Evolutionary conservation across 2,329 filamentous ascomycete species (phyloP), one percentile per base, ranked within the genome.

Genomic region (Fusarium nematophilum): DNA sequence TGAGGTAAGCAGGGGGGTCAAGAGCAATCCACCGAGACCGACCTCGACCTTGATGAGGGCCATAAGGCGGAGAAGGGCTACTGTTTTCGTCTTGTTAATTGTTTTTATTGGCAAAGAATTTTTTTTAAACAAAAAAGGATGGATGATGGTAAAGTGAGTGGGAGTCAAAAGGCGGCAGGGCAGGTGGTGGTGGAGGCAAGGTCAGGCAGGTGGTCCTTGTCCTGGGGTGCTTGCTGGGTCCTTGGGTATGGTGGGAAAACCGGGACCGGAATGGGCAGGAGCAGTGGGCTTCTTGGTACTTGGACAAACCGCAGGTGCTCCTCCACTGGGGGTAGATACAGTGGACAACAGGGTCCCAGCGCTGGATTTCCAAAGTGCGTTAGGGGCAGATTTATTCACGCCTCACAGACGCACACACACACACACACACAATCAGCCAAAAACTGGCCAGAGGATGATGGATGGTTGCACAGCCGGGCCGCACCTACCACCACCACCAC

Each of bases 261-360:
- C 57, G 59, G 65, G 65, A 63, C 67, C 60, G 66, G 60, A 61
- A 60, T 56, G 56, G 46, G 43, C 46, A 38, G 43, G 36, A 48
- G 51, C 40, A 50, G 29, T 33, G 38, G 30, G 26, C 39, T 33
- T 23, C 37, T 15, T 25, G n/a, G n/a, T n/a, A n/a, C n/a, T n/a
- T n/a, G n/a, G n/a, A 36, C 25, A 33, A 46, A 47, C 34, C 39
- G 40, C 33, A 46, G 25, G 17, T 29, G 31, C 43, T n/a, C 43
- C 27, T 47, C 30, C 44, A 38, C 25, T 29, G 38, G 38, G 38
- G 40, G 27, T 38, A 25, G 44, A 31, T 39, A 39, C 15, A 38
- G 33, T 39, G 38, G 37, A 15, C 14, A 43, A 29, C 30, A 50
- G 27, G 37, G 47, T 34, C 27, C 21, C 21, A 29, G 36, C 21